Evolutionary conservation across 2,329 filamentous ascomycete genomes (phyloP), one percentile per base, ranked within the genome.

Genomic region (Talaromyces sp.): DNA sequence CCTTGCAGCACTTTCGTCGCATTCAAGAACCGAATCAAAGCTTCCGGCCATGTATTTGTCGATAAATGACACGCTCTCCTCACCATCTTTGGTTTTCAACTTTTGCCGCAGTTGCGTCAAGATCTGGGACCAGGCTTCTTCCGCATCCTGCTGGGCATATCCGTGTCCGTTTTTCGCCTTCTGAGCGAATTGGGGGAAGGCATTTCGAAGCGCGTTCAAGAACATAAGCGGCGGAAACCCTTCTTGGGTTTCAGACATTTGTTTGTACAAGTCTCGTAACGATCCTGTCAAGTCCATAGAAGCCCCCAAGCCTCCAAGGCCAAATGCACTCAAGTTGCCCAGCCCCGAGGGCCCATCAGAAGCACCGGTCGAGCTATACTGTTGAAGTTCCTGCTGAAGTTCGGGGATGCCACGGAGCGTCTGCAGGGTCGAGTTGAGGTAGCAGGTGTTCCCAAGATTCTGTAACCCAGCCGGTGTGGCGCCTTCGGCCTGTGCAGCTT

Each of bases 101-200:
- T 91, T 93, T 70, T 90, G 85, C 64, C 89, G 87, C 42, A 99
- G 79, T 71, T 93, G 90, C 52, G 89, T 87, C 6, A 99, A 80
- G 64, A 99, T 96, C 73, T 98, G 93, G 22, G 93, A 95, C 92
- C 93, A 99, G 54, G 93, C 95, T 76, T 99, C 95, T 76, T 99
- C 95, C 0, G 95, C 95, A 79, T 99, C 95, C 77, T 99, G 95
- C 77, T 99, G 95, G n/a, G 95, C 93, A 72, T 89, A 98, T 7
- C 91, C 92, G 62, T 88, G 83, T 25, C 91, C 90, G 33, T 88
- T 88, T 73, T 91, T 93, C 60, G 92, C 86, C 70, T 86, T 89
- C 78, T 99, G 92, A 11, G 92, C 92, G 72, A 99, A 99, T 72
- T 98, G 95, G 10, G 95, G 95, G 71, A 91, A 97, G 0, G 87